These are phyloP conservation scores for Plasmodium berghei DNA, from an alignment of 169 alveolate species.

Conservation along the genomic window DNA sequence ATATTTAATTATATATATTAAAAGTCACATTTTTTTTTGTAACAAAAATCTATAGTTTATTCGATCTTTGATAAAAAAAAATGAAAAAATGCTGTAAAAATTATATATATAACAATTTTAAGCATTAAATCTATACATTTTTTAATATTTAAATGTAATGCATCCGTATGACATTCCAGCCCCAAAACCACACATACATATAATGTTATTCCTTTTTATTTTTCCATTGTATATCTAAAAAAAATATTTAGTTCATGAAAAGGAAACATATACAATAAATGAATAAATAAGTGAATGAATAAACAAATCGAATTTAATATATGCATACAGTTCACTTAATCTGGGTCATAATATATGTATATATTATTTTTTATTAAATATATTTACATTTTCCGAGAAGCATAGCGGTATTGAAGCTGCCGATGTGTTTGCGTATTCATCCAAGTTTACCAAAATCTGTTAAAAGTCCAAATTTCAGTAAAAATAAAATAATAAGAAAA, in stretches of 20 bases:
- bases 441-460: constrained; percentile 80
- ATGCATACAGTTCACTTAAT: not conserved
- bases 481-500: too few relatives aligned
- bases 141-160: constrained; percentile 79
- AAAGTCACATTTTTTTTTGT: too few relatives aligned
- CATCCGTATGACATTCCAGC: constrained; percentile 85
- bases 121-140: not conserved
- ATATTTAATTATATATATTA: too few relatives aligned
- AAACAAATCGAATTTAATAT: not conserved
- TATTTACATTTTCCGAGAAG: constrained; percentile 78
- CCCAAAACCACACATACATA: constrained; percentile 84
- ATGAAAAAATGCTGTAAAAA: constrained; percentile 7
- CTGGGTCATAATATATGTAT: not conserved
- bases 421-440: constrained; percentile 82
- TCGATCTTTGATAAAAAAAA: not conserved
- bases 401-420: constrained; percentile 85
- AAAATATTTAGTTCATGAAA: not conserved
- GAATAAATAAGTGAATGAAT: not conserved
- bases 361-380: constrained; percentile 5
- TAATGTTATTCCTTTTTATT: constrained; percentile 78
- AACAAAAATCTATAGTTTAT: too few relatives aligned
- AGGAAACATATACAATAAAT: not conserved
- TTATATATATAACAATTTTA: not conserved
- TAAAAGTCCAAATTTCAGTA: not conserved
- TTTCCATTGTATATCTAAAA: constrained; percentile 76